Conservation (phyloP, 768 basidiomycete species). For the Sarcodon aspratus region DNA sequence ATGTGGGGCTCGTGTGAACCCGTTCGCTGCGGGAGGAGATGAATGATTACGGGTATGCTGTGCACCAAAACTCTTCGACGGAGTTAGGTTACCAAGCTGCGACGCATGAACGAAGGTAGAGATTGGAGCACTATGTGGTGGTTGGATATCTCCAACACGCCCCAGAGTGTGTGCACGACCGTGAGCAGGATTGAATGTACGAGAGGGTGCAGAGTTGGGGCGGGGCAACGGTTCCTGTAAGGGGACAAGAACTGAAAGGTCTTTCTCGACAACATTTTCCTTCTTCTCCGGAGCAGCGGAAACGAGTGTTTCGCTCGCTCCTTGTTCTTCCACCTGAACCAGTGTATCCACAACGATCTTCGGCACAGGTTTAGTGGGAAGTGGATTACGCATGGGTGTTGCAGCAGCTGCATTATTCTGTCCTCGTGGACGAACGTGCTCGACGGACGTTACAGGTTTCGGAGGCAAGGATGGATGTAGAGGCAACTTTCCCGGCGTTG, state of each 20-base stretch:
- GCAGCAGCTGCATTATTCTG: conserved; percentile 2
- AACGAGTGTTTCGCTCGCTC: no score
- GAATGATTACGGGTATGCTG: conserved; percentile 55
- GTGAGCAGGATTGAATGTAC: no score
- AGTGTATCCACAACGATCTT: not conserved
- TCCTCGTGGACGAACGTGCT: not conserved
- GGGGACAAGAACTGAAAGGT: no score
- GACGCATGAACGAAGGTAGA: not conserved
- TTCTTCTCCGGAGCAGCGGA: no score
- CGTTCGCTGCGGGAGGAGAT: conserved; percentile 40
- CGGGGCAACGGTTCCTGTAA: no score
- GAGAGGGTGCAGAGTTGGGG: no score
- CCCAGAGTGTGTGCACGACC: not conserved
- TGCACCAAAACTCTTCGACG: conserved; percentile 17
- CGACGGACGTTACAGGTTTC: conserved; percentile 26
- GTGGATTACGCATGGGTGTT: not conserved
- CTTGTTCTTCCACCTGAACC: no score
- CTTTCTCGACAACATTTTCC: no score
- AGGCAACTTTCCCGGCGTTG: conserved; percentile 11
- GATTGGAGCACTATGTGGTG: not conserved
- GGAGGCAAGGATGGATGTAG: conserved; percentile 36
- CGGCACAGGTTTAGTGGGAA: not conserved
- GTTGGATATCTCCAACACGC: not conserved
- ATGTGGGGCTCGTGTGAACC: conserved; percentile 21
- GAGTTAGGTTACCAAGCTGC: conserved; percentile 7